Evolutionary conservation across 2,329 filamentous ascomycete genomes (phyloP).

Genomic region (Pseudogymnoascus sp.): DNA sequence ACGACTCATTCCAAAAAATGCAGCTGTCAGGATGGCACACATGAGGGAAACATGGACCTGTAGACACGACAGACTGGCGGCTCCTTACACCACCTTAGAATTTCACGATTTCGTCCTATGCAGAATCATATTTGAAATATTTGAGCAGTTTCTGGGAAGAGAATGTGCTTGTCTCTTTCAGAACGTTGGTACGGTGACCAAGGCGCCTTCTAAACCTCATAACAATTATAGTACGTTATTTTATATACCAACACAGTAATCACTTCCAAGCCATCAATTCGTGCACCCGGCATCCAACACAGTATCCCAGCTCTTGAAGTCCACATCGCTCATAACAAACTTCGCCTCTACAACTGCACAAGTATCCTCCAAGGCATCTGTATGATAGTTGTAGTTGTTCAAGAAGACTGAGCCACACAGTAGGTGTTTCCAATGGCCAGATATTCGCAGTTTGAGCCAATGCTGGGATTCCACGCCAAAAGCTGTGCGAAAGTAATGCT

Average conservation of each 20-base stretch:
- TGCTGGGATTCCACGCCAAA: slow-evolving; percentile 20
- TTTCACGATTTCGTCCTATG: neutral
- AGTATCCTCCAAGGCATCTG: neutral
- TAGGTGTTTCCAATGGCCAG: slow-evolving; percentile 23
- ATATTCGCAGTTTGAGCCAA: slow-evolving; percentile 17
- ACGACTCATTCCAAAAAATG: neutral
- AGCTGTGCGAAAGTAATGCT: slow-evolving; percentile 23
- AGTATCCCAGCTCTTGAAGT: neutral
- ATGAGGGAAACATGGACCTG: neutral
- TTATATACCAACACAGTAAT: neutral
- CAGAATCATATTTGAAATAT: neutral
- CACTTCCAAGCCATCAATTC: neutral
- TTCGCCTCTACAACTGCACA: neutral
- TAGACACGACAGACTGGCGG: neutral
- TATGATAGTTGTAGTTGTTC: slow-evolving; percentile 9
- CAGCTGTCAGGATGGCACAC: neutral
- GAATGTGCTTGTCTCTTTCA: neutral
- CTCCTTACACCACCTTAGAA: neutral
- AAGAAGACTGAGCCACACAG: slow-evolving; percentile 18
- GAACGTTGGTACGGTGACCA: neutral
- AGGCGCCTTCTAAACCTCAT: neutral
- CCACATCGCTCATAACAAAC: neutral
- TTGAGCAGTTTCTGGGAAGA: neutral
- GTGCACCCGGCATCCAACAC: neutral
- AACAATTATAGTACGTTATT: neutral